Evolutionary conservation across 495 filamentous ascomycete genomes (phyloP), one percentile per base, ranked within the genome.

Genomic region (Parathielavia appendiculata): DNA sequence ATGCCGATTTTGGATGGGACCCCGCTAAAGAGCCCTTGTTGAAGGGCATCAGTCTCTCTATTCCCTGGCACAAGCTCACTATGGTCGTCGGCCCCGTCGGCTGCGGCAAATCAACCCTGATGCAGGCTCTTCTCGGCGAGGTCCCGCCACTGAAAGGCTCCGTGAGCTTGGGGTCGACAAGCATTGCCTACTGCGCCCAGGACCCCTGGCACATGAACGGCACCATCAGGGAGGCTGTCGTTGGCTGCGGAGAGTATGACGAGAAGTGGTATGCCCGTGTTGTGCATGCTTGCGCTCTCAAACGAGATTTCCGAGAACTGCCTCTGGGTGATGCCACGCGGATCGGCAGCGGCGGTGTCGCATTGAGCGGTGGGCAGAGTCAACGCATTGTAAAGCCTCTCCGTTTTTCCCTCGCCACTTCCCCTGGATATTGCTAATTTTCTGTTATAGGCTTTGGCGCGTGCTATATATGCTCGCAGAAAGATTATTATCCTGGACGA

Each of bases 71-170:
- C 6, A 62, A 66, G 40, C 53, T 80, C 1, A 80, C 75, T 4
- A 76, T 83, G 62, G 61, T 87, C 14, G 69, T 84, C 44, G 84
- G 84, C 14, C 80, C 83, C 4, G 80, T 83, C 8, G 83, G 83
- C 7, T 81, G 75, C 46, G 85, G 85, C 7, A 87, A 87, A 57
- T 78, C 80, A 4, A 82, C 80, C 2, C 57, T 88, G 12, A 65
- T 88, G 22, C 80, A 79, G 46, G 76, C 77, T 8, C 57, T 88
- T 16, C 73, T 86, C 0, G 82, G 83, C 20, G 84, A 88, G 59
- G 68, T 81, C 2, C 73, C 75, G 57, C 78, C 41, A 56, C 38
- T 60, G 8, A 41, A 36, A 74, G 67, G 76, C 64, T 22, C 75
- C 3, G 56, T 68, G 36, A 51, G 39, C 0, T 36, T 66, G 1